Evolutionary conservation across 768 basidiomycete species (phyloP).

Genomic region (Botryobasidium botryosum): DNA sequence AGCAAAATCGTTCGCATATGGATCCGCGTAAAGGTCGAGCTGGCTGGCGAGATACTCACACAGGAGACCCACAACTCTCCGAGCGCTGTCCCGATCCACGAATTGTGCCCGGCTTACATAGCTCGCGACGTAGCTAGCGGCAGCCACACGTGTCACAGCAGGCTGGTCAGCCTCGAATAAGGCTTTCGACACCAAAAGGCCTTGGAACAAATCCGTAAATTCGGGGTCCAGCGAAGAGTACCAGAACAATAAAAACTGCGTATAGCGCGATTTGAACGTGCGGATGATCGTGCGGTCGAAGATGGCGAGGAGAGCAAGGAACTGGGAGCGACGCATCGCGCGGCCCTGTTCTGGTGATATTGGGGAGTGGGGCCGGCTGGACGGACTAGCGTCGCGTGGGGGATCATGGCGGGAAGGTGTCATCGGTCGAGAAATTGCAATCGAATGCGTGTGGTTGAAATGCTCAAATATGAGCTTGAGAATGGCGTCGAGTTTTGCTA

Average conservation of each 20-base stretch:
- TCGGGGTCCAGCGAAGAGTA: constrained; percentile 77
- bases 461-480: constrained; percentile 74
- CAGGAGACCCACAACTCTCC: constrained; percentile 63
- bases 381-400: constrained; percentile 12
- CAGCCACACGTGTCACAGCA: constrained; percentile 72
- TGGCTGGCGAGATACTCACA: constrained; percentile 70
- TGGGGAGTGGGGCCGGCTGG: constrained; percentile 12
- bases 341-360: constrained; percentile 21
- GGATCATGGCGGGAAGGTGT: constrained; percentile 11
- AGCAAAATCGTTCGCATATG: constrained; percentile 15
- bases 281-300: constrained; percentile 88
- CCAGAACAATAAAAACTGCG: constrained; percentile 95
- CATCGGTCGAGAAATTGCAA: too few relatives aligned
- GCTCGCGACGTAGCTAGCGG: constrained; percentile 83
- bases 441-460: constrained; percentile 31
- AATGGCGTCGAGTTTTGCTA: constrained; percentile 80
- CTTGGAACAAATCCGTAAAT: constrained; percentile 85
- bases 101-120: constrained; percentile 83
- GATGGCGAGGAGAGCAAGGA: constrained; percentile 75
- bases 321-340: constrained; percentile 40
- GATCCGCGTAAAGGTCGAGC: constrained; percentile 36
- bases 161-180: constrained; percentile 43
- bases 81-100: constrained; percentile 56
- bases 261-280: constrained; percentile 94
- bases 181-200: constrained; percentile 83